Conservation (phyloP, 116 monocot genomes). For the Cymodocea nodosa region DNA sequence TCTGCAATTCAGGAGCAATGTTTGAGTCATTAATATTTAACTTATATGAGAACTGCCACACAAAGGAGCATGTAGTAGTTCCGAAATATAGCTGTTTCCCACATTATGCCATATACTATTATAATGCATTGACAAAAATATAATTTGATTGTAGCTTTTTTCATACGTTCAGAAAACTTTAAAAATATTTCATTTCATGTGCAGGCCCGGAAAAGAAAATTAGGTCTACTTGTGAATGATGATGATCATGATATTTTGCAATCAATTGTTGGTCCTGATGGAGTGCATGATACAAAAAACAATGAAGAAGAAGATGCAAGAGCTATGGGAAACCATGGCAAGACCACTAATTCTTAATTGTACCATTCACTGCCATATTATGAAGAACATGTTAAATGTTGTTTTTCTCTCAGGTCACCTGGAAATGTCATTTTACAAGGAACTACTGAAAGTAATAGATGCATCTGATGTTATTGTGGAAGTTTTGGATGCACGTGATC, state of each 20-base stretch:
- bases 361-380: not conserved
- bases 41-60: no score
- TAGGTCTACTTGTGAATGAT: conserved; percentile 50
- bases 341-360: not conserved
- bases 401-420: conserved; percentile 53
- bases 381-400: not conserved
- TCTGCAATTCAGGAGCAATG: no score
- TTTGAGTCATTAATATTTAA: no score
- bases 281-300: conserved; percentile 17
- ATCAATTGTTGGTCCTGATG: not conserved
- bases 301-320: conserved; percentile 12
- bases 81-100: no score
- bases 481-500: conserved; percentile 95
- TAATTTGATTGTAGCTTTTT: not conserved
- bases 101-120: no score
- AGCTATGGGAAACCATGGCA: conserved; percentile 41
- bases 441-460: conserved; percentile 83
- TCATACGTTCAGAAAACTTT: not conserved
- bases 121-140: no score
- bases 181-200: not conserved
- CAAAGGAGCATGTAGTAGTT: no score
- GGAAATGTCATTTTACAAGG: conserved; percentile 86
- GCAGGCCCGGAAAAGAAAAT: conserved; percentile 77
- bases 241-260: conserved; percentile 23
- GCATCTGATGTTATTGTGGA: conserved; percentile 94